Evolutionary conservation across 2,329 filamentous ascomycete species (phyloP), one percentile per base, ranked within the genome.

Genomic region (Fonsecaea pugnacius): DNA sequence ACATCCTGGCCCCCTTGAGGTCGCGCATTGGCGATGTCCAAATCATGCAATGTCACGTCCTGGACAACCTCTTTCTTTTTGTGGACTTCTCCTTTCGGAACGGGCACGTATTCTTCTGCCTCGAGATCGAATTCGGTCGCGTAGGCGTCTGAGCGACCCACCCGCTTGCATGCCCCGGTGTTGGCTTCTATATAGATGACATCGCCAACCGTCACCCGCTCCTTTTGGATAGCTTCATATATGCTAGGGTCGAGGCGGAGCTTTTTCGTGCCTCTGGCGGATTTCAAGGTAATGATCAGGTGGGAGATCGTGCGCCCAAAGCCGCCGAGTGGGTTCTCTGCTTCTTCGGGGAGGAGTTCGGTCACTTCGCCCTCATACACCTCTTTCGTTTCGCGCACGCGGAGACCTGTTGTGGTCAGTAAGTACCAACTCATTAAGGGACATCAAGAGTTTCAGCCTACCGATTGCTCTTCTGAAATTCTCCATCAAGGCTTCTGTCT

Each of bases 61-160:
- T 99, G 95, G 38, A 99, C 95, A 72, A 99, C 96, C 80, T 99
- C 95, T 84, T 99, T 99, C 87, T 97, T 98, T 87, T 99, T 99
- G 83, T 98, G 95, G 60, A 99, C 95, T 74, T 99, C 95, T 64
- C 95, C 95, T 83, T 99, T 99, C 63, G 95, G 95, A 69, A 99
- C 96, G 5, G 95, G 95, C 70, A 99, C 95, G 77, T 99, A 99
- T 80, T 99, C 95, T 79, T 99, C 95, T 1, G 95, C 95, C 81
- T 99, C 95, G 56, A 99, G 87, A 76, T 99, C 95, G 76, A 99
- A 99, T 77, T 99, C 95, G 58, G 95, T 99, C 32, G 93, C 94
- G 77, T 98, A 98, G 32, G 95, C 95, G 77, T 99, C 95, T 52
- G 92, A 96, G 74, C 95, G 87, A 58, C 95, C 95, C 10, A 99